Percentiles rank a stretch among this genome's conserved stretches.
These are phyloP conservation scores for Colletotrichum musicola DNA, from an alignment of 2,329 filamentous ascomycete genomes.

Conservation along the genomic window DNA sequence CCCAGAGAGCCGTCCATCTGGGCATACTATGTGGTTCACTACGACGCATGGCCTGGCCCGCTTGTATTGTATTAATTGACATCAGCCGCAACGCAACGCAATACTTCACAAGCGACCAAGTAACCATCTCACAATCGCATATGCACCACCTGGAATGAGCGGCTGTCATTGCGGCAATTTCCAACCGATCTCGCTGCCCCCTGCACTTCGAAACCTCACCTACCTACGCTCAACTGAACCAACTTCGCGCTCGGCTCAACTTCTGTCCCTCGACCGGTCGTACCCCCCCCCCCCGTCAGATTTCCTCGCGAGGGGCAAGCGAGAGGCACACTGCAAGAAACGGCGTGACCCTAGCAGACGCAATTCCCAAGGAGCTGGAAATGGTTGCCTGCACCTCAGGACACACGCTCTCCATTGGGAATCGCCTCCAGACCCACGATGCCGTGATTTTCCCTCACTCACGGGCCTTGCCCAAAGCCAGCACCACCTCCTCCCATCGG, in stretches of 20 bases:
- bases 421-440: conserved; percentile 31
- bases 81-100: conserved; percentile 24
- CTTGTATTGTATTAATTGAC: conserved; percentile 20
- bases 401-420: conserved; percentile 26
- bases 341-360: conserved; percentile 22
- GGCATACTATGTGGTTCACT: conserved; percentile 8
- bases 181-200: not conserved
- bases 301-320: conserved; percentile 5
- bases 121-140: not conserved
- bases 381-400: conserved; percentile 38
- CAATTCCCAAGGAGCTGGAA: conserved; percentile 39
- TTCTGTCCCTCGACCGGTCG: conserved; percentile 9
- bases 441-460: conserved; percentile 26
- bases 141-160: conserved; percentile 3
- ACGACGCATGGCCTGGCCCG: conserved; percentile 2
- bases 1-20: not conserved
- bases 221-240: not conserved
- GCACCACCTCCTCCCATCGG: not conserved
- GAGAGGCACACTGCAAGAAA: conserved; percentile 21
- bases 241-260: conserved; percentile 1
- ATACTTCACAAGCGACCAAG: conserved; percentile 5
- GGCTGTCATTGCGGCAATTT: conserved; percentile 19
- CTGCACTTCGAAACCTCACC: not conserved
- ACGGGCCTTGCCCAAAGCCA: conserved; percentile 12
- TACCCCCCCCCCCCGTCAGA: conserved; percentile 14